phyloP scores from a whole-genome alignment of 2,329 filamentous ascomycete species.

The Ophiostoma sp. region DNA sequence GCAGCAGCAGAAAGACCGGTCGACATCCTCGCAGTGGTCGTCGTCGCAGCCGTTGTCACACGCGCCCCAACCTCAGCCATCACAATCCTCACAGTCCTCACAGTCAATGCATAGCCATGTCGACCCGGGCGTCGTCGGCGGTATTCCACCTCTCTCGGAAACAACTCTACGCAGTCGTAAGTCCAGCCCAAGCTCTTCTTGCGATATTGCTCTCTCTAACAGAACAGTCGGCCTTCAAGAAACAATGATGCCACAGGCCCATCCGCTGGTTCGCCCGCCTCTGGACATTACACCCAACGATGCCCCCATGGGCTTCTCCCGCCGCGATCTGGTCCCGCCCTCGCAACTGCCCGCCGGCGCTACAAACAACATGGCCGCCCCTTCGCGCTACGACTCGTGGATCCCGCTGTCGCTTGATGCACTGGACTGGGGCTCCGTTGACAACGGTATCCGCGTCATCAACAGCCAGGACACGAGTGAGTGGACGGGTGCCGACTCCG shows the following conservation, averaged over 20 bases:
- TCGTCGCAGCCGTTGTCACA: not conserved
- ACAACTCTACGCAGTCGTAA: not conserved
- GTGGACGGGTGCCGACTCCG: constrained; percentile 30
- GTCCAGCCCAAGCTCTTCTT: not conserved
- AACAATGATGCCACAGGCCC: not conserved
- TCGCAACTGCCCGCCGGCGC: not conserved
- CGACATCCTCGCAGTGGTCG: not conserved
- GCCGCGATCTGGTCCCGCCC: constrained; percentile 26
- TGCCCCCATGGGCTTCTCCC: constrained; percentile 22
- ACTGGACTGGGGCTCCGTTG: constrained; percentile 30
- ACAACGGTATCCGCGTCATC: constrained; percentile 27
- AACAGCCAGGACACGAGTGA: constrained; percentile 23
- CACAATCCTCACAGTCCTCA: not conserved
- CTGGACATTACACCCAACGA: not conserved
- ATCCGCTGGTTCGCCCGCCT: not conserved
- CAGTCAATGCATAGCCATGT: not conserved
- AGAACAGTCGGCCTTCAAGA: constrained; percentile 10
- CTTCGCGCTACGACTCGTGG: constrained; percentile 28
- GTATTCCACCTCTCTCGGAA: not conserved
- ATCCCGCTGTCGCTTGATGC: constrained; percentile 28
- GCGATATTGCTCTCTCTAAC: not conserved
- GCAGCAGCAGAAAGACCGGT: not conserved
- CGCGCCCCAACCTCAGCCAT: not conserved
- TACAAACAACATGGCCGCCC: not conserved
- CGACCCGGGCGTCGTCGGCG: not conserved